Conservation (phyloP, 352 stramenopile species). For the Phytophthora tentaculata region DNA sequence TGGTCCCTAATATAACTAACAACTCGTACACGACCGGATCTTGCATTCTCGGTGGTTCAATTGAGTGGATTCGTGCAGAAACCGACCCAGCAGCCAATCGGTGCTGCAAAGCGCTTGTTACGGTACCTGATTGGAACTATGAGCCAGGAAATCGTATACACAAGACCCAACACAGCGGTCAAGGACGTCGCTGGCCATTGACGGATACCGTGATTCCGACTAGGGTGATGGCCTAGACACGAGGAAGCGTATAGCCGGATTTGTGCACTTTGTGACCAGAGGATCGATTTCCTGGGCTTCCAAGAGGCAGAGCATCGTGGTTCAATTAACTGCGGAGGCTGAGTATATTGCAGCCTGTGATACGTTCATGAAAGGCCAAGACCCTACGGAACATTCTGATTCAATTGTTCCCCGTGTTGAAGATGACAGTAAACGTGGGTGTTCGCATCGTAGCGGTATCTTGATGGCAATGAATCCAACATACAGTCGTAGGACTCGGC, state of each 20-base stretch:
- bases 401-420: not conserved
- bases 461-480: conserved; percentile 1
- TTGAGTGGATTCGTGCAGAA: conserved; percentile 11
- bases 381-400: not conserved
- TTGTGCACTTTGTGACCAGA: conserved; percentile 1
- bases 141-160: conserved; percentile 8
- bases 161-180: not conserved
- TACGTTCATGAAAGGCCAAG: conserved; percentile 2
- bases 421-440: not conserved
- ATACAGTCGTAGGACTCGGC: conserved; percentile 8
- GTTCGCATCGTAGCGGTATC: not conserved
- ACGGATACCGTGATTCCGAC: conserved; percentile 4
- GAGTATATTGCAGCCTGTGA: conserved; percentile 10
- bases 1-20: not conserved
- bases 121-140: not conserved
- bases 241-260: not conserved
- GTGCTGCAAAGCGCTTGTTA: not conserved
- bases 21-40: not conserved
- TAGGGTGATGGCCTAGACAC: not conserved
- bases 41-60: not conserved
- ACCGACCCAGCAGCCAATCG: conserved; percentile 4
- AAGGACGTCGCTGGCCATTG: not conserved
- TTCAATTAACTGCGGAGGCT: conserved; percentile 3
- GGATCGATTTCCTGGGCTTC: not conserved
- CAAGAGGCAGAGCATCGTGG: conserved; percentile 1